Evolutionary conservation across 495 filamentous ascomycete genomes (phyloP).

Genomic region (Neurospora sublineolata): DNA sequence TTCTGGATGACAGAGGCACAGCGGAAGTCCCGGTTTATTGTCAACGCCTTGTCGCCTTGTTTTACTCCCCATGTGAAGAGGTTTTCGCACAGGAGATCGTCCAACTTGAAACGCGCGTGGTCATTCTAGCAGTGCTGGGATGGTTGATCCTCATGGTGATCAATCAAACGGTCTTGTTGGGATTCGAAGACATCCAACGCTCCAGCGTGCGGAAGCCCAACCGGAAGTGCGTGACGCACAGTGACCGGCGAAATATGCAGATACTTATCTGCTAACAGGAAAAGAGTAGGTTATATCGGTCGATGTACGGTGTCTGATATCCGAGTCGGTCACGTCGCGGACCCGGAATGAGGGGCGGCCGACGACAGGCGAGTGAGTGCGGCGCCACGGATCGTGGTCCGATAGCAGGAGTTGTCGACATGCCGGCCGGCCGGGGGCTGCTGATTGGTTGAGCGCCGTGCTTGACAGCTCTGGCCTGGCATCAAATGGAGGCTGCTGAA

Average conservation of each 20-base stretch:
- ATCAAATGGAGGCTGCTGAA: background rate
- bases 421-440: background rate
- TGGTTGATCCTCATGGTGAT: background rate
- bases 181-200: background rate
- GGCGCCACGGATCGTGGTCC: background rate
- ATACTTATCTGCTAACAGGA: background rate
- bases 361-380: background rate
- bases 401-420: background rate
- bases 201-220: background rate
- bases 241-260: background rate
- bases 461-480: background rate
- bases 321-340: background rate
- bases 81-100: background rate
- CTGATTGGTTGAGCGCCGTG: background rate
- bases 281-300: background rate
- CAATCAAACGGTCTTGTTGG: background rate
- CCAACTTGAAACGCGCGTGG: background rate
- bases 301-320: background rate
- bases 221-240: background rate
- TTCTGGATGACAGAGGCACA: background rate
- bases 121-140: background rate
- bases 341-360: background rate
- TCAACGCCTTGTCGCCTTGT: background rate
- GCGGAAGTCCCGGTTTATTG: background rate
- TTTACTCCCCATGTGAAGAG: background rate